These are phyloP conservation scores for Protomyces arabidopsidicola DNA, from an alignment of 1,139 yeast genomes.

Conservation along the genomic window DNA sequence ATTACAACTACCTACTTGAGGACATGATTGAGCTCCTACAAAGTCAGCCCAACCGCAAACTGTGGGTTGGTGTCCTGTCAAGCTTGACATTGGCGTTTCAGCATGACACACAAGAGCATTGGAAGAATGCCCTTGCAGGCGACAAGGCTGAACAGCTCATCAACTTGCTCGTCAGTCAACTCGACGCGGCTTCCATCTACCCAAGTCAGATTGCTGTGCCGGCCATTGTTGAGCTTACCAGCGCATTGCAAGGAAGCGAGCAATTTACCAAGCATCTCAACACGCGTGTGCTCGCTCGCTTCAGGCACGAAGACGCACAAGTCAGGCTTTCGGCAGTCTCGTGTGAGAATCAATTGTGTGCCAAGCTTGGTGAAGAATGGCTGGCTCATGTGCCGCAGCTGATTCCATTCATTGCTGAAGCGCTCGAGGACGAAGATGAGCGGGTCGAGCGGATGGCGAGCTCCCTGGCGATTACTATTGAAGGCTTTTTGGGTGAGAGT, in stretches of 20 bases:
- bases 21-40: slow-evolving; percentile 57
- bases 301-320: slow-evolving; percentile 42
- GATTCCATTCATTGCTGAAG: slow-evolving; percentile 91
- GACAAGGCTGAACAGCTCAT: slow-evolving; percentile 73
- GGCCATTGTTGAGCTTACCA: slow-evolving; percentile 69
- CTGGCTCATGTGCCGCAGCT: slow-evolving; percentile 82
- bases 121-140: slow-evolving; percentile 60
- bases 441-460: slow-evolving; percentile 87
- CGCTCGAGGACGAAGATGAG: slow-evolving; percentile 93
- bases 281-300: slow-evolving; percentile 51
- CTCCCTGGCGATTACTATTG: slow-evolving; percentile 89
- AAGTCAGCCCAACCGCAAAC: slow-evolving; percentile 40
- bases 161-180: slow-evolving; percentile 59
- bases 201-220: slow-evolving; percentile 26
- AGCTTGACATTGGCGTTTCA: slow-evolving; percentile 29
- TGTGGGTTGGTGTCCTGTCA: slow-evolving; percentile 35
- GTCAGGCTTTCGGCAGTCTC: slow-evolving; percentile 51
- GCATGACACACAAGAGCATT: slow-evolving; percentile 29
- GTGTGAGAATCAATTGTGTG: slow-evolving; percentile 73
- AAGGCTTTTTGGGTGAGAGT: slow-evolving; percentile 89
- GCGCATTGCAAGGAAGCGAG: slow-evolving; percentile 62
- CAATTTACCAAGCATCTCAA: slow-evolving; percentile 74
- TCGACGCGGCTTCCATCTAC: slow-evolving; percentile 38
- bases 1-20: slow-evolving; percentile 79
- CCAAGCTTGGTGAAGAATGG: slow-evolving; percentile 95